phyloP scores from a whole-genome alignment of 495 filamentous ascomycete species.

The Podospora appendiculata region DNA sequence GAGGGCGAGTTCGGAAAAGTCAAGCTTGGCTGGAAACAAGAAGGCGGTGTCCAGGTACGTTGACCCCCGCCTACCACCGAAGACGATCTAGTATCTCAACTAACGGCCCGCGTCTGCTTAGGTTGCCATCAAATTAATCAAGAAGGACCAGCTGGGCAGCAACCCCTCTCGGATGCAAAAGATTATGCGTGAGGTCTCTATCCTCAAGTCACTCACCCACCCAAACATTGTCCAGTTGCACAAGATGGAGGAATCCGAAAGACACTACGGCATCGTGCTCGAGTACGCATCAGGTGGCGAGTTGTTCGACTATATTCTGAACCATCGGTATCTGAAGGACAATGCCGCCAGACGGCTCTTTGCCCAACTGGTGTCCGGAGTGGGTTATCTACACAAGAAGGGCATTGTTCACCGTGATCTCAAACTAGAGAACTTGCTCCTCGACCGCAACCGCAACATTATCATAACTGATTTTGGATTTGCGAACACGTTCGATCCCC shows the following conservation, averaged over 20 bases:
- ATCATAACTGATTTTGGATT: conserved; percentile 99
- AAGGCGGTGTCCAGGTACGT: conserved; percentile 71
- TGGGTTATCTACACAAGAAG: conserved; percentile 98
- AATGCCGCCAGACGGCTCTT: conserved; percentile 83
- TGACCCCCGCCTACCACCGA: not conserved
- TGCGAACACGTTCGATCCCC: conserved; percentile 90
- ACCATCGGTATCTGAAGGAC: conserved; percentile 94
- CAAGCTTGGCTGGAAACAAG: conserved; percentile 97
- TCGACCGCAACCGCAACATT: conserved; percentile 95
- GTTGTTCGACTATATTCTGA: conserved; percentile 96
- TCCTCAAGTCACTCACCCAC: conserved; percentile 76
- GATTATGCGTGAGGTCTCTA: conserved; percentile 93
- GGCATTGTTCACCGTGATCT: conserved; percentile 97
- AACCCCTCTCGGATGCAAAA: conserved; percentile 88
- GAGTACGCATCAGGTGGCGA: conserved; percentile 98
- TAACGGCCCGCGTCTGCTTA: conserved; percentile 31
- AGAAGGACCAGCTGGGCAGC: conserved; percentile 74
- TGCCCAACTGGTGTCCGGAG: conserved; percentile 91
- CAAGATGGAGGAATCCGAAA: conserved; percentile 96
- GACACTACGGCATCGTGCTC: conserved; percentile 94
- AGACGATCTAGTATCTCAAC: not conserved
- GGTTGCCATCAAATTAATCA: conserved; percentile 97
- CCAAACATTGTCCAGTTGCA: conserved; percentile 96
- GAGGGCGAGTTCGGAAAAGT: conserved; percentile 99
- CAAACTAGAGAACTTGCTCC: conserved; percentile 91